These are phyloP conservation scores for Raphanus raphanistrum DNA, from an alignment of 345 rosid genomes.

Conservation along the genomic window DNA sequence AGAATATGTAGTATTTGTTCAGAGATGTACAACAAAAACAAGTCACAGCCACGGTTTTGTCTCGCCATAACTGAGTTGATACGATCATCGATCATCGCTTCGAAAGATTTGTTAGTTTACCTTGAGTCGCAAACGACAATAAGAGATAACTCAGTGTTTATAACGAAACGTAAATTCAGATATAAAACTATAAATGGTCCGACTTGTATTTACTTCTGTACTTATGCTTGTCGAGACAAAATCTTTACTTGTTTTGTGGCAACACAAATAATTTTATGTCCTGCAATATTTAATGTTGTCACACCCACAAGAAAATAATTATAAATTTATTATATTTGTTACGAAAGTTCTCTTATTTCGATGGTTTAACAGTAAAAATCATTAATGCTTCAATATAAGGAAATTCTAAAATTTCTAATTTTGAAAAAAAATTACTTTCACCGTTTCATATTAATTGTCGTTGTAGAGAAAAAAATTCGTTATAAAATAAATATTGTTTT, in stretches of 20 bases:
- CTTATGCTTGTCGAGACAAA: neutral
- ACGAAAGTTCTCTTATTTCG: too few species aligned
- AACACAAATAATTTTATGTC: neutral
- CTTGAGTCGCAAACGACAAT: conserved; percentile 8
- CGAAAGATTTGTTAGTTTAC: neutral
- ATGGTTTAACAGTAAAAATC: too few species aligned
- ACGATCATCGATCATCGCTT: conserved; percentile 23
- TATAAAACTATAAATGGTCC: conserved; percentile 16
- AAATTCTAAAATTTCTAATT: too few species aligned
- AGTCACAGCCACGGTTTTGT: conserved; percentile 17
- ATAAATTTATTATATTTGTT: too few species aligned
- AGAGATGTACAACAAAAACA: neutral
- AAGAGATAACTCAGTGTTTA: neutral
- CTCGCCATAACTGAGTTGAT: conserved; percentile 11
- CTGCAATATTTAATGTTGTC: neutral
- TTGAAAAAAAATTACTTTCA: too few species aligned
- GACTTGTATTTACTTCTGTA: conserved; percentile 16
- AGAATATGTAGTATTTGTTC: neutral
- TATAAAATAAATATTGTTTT: too few species aligned
- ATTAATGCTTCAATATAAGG: too few species aligned
- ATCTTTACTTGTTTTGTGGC: conserved; percentile 9
- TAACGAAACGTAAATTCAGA: conserved; percentile 2
- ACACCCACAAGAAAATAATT: neutral
- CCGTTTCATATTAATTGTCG: too few species aligned
- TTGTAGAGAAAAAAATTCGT: too few species aligned